Evolutionary conservation across 2,329 filamentous ascomycete species (phyloP), one percentile per base, ranked within the genome.

Genomic region (Talaromyces sp.): DNA sequence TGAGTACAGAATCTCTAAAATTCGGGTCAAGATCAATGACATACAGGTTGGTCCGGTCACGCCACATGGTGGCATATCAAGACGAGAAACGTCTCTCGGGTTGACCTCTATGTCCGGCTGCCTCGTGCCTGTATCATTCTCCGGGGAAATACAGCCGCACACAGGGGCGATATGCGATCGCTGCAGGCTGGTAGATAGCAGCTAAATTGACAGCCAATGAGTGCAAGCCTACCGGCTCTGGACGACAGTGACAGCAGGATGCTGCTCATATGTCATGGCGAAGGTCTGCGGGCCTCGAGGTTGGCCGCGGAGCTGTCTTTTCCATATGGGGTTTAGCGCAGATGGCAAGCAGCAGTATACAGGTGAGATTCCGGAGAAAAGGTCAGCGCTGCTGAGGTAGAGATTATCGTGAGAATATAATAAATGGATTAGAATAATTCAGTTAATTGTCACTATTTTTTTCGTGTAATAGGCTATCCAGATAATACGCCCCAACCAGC

Each of bases 11-110:
- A n/a, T n/a, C 27, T 13, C 26, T 29, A 17, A 27, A 17, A 13
- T n/a, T n/a, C 8, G 11, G 24, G 26, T 1, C 17, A 7, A 63
- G 43, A 62, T 55, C 46, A 58, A 51, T 49, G 53, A 73, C 85
- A 69, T 86, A 97, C 92, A 99, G 89, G 76, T 98, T 99, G 69
- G 95, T 99, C 79, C 95, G 89, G 84, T 99, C 95, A 82, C 95
- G 91, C 93, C 93, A 99, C 91, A 96, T 96, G 81, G 84, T 88
- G 86, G 83, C 83, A 62, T 58, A 62, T 52, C 61, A 43, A 56
- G 59, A 51, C 21, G 13, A 51, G 24, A 52, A 50, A 19, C 43
- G 43, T 46, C 19, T 46, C 19, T n/a, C 35, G 35, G 17, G 4
- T 38, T 38, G 35, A 38, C 14, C 17, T 35, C 6, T 46, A 46